A percentile compares a stretch with the other conserved stretches of the same genome.
Conservation (phyloP, 441 rosid genomes). For the Gossypium schwendimanii region DNA sequence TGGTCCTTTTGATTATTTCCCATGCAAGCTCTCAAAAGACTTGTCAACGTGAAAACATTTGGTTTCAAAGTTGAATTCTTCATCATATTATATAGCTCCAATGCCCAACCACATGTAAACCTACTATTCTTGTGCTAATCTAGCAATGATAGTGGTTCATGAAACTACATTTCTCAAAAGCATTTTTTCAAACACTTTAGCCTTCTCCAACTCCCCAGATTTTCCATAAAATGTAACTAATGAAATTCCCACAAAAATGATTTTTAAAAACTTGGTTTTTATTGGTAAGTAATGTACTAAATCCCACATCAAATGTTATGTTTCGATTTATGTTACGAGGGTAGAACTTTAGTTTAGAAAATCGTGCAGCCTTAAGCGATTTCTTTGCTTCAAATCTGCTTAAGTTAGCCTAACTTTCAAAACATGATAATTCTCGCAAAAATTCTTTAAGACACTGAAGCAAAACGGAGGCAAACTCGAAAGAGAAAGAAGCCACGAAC, state of each 20-base stretch:
- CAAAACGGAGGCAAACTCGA: too few species aligned
- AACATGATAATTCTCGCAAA: too few species aligned
- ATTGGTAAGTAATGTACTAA: constrained; percentile 55
- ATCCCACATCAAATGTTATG: constrained; percentile 43
- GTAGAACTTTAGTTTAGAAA: not conserved
- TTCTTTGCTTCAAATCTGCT: too few species aligned
- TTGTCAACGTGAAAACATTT: constrained; percentile 62
- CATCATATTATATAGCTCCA: constrained; percentile 48
- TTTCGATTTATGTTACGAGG: constrained; percentile 7
- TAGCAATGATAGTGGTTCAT: constrained; percentile 75
- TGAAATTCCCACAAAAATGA: constrained; percentile 59
- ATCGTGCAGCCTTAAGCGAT: not conserved
- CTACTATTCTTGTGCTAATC: constrained; percentile 62
- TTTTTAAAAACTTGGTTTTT: constrained; percentile 17
- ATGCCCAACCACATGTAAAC: constrained; percentile 40
- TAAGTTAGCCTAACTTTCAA: not conserved
- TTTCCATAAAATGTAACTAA: constrained; percentile 47
- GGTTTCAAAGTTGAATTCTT: constrained; percentile 41
- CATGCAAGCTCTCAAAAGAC: constrained; percentile 66
- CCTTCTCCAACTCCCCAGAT: constrained; percentile 32
- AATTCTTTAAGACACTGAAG: too few species aligned
- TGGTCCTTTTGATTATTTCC: constrained; percentile 12
- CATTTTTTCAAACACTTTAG: constrained; percentile 71
- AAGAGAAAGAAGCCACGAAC: too few species aligned
- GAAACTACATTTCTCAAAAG: constrained; percentile 66